Evolutionary conservation across 805 yeast genomes (phyloP).

Genomic region (Geotrichum ghanense): DNA sequence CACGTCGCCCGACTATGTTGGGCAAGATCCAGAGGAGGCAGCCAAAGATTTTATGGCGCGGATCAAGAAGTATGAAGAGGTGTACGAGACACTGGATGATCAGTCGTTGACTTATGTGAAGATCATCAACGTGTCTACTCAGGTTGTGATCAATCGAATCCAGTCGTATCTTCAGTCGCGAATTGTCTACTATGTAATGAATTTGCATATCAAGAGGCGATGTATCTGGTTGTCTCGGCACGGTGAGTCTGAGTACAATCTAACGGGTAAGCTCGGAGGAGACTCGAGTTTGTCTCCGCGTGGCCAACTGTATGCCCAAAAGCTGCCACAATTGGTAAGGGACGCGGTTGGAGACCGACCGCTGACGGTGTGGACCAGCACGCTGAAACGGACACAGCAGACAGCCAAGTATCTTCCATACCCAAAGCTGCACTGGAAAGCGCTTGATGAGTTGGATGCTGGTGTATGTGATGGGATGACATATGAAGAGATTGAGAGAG

Average conservation of each 20-base stretch:
- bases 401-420: slow-evolving; percentile 77
- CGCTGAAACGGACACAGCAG: slow-evolving; percentile 82
- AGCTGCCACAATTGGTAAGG: slow-evolving; percentile 64
- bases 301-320: slow-evolving; percentile 73
- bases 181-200: slow-evolving; percentile 92
- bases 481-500: slow-evolving; percentile 76
- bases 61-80: slow-evolving; percentile 60
- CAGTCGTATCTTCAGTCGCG: slow-evolving; percentile 84
- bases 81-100: slow-evolving; percentile 65
- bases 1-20: slow-evolving; percentile 70
- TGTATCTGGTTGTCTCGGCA: slow-evolving; percentile 91
- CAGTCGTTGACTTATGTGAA: slow-evolving; percentile 67
- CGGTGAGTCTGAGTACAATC: slow-evolving; percentile 86
- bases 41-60: slow-evolving; percentile 60
- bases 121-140: slow-evolving; percentile 76
- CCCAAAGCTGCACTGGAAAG: slow-evolving; percentile 87
- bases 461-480: slow-evolving; percentile 98
- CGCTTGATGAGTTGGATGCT: slow-evolving; percentile 91
- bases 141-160: slow-evolving; percentile 77
- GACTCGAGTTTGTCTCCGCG: slow-evolving; percentile 78
- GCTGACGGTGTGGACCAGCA: slow-evolving; percentile 92
- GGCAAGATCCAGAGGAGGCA: slow-evolving; percentile 60
- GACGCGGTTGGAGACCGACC: slow-evolving; percentile 43
- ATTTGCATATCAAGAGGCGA: slow-evolving; percentile 84
- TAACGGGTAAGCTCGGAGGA: slow-evolving; percentile 94